Conservation (phyloP, 2,329 filamentous ascomycete species). For the Alternaria angustiovoidea region DNA sequence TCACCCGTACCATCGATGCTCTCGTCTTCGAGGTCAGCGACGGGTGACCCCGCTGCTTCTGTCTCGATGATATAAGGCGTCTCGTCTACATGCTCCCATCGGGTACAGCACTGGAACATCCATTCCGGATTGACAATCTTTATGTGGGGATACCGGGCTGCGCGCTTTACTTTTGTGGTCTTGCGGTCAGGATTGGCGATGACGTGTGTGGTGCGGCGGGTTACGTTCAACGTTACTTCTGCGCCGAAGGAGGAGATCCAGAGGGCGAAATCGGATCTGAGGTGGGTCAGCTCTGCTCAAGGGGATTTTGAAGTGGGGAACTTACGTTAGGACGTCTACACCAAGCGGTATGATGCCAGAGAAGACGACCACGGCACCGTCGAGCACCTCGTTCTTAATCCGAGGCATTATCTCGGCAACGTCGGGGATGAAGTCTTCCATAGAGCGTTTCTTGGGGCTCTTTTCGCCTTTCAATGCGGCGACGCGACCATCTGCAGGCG, state of each 20-base stretch:
- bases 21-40: slow-evolving; percentile 55
- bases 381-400: slow-evolving; percentile 80
- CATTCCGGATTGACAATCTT: slow-evolving; percentile 93
- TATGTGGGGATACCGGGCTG: slow-evolving; percentile 78
- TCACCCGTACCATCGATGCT: slow-evolving; percentile 52
- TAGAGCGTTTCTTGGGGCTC: slow-evolving; percentile 56
- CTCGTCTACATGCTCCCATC: slow-evolving; percentile 84
- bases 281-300: slow-evolving; percentile 23
- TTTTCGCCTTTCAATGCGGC: slow-evolving; percentile 61
- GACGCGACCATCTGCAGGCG: slow-evolving; percentile 56
- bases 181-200: slow-evolving; percentile 75
- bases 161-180: slow-evolving; percentile 90
- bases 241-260: slow-evolving; percentile 91
- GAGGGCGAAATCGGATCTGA: slow-evolving; percentile 79
- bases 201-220: slow-evolving; percentile 69
- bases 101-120: slow-evolving; percentile 83
- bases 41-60: slow-evolving; percentile 64
- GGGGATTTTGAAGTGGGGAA: background rate
- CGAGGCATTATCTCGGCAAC: slow-evolving; percentile 83
- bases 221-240: slow-evolving; percentile 67
- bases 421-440: slow-evolving; percentile 75
- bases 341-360: slow-evolving; percentile 89
- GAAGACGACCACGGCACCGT: slow-evolving; percentile 80
- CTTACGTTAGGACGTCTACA: slow-evolving; percentile 71
- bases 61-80: slow-evolving; percentile 79